Evolutionary conservation across 495 filamentous ascomycete species (phyloP).

Genomic region (Ascodesmis nigricans): DNA sequence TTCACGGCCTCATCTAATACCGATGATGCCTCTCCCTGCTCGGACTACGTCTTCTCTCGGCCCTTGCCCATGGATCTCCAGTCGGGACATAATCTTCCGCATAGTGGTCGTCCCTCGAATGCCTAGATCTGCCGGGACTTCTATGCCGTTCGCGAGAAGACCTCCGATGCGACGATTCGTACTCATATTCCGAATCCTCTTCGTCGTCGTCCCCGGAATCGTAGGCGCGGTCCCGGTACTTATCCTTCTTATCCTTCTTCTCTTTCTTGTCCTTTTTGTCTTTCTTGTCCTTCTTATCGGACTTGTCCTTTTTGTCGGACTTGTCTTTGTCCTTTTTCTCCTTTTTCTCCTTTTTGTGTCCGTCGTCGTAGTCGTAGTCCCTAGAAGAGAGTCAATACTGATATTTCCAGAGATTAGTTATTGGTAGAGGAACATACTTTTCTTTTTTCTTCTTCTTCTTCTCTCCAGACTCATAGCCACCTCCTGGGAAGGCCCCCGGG

Average conservation of each 20-base stretch:
- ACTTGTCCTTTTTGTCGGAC: not conserved
- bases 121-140: no score
- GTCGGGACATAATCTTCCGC: no score
- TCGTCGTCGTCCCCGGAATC: constrained; percentile 13
- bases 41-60: no score
- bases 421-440: not conserved
- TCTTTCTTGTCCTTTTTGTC: constrained; percentile 9
- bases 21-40: no score
- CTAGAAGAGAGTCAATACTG: not conserved
- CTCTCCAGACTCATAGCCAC: not conserved
- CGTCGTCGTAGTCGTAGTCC: not conserved
- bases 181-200: constrained; percentile 8
- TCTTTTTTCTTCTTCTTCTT: constrained; percentile 6
- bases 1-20: no score
- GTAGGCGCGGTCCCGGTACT: constrained; percentile 14
- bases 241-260: constrained; percentile 15
- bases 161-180: no score
- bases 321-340: constrained; percentile 1
- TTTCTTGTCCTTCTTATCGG: constrained; percentile 7
- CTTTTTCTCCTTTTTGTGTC: not conserved
- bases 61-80: no score
- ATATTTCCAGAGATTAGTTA: not conserved
- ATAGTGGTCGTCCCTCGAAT: no score
- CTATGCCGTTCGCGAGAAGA: no score
- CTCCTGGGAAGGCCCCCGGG: no score